Percentiles rank a stretch among this genome's conserved stretches.
Evolutionary conservation across 352 stramenopile genomes (phyloP).

Genomic region (Thalassiosira ordinaria): DNA sequence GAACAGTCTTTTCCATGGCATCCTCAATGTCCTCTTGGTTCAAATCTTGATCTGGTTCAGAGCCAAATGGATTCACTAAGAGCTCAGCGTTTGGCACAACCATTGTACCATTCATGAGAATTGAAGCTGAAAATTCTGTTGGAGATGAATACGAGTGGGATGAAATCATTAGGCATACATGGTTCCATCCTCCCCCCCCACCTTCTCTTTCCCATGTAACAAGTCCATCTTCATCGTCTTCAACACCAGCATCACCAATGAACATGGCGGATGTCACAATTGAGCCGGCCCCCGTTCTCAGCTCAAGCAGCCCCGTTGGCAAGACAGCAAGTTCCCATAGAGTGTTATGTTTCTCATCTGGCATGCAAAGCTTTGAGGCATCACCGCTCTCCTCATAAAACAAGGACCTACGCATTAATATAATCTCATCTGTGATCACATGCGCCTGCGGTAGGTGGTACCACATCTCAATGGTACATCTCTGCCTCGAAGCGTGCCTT

Average conservation of each 20-base stretch:
- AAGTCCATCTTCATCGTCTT: constrained; percentile 51
- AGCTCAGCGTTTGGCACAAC: constrained; percentile 50
- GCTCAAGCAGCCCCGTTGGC: constrained; percentile 78
- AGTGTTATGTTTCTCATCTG: constrained; percentile 70
- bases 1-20: constrained; percentile 70
- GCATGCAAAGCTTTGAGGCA: constrained; percentile 71
- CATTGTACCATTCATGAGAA: constrained; percentile 72
- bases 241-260: constrained; percentile 37
- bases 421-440: constrained; percentile 69
- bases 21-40: constrained; percentile 73
- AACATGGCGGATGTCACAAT: constrained; percentile 53
- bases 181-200: constrained; percentile 80
- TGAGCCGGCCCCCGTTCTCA: constrained; percentile 72
- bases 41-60: constrained; percentile 37
- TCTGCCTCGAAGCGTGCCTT: constrained; percentile 61
- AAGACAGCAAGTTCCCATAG: constrained; percentile 84
- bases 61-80: constrained; percentile 56
- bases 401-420: constrained; percentile 71
- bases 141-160: constrained; percentile 36
- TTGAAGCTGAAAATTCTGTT: constrained; percentile 60
- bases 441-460: constrained; percentile 72
- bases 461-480: constrained; percentile 84
- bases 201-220: constrained; percentile 68
- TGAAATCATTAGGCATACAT: constrained; percentile 81
- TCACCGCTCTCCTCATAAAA: constrained; percentile 67